Conservation (phyloP, 176 grass and related monocot species). For the Aegilops sharonensis region DNA sequence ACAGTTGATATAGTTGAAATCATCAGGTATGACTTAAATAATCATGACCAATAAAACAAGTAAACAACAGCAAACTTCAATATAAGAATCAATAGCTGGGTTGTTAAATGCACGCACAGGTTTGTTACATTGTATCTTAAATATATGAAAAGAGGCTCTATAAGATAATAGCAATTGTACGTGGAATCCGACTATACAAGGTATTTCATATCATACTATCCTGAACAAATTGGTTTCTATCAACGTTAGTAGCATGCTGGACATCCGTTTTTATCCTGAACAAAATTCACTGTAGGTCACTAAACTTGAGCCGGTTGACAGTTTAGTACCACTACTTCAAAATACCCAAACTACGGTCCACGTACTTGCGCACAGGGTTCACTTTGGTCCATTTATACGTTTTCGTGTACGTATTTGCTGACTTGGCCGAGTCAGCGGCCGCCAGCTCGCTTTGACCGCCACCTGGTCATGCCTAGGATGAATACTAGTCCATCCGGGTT, state of each 20-base stretch:
- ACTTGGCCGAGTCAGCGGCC: no score
- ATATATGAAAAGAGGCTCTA: neutral
- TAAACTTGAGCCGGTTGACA: no score
- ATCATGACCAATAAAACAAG: neutral
- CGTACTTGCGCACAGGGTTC: no score
- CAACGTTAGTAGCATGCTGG: slow-evolving; percentile 2
- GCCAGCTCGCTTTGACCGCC: no score
- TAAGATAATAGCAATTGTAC: neutral
- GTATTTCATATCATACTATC: neutral
- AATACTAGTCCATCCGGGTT: no score
- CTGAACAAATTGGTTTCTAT: neutral
- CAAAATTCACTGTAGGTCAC: no score
- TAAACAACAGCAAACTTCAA: neutral
- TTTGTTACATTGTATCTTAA: neutral
- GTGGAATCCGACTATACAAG: neutral
- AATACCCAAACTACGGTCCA: no score
- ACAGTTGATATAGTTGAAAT: neutral
- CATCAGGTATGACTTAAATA: slow-evolving; percentile 15
- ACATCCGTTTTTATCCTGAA: neutral
- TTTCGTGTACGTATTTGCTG: no score
- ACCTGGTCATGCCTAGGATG: no score
- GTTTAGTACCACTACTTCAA: no score
- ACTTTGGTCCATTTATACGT: no score
- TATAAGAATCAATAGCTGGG: neutral
- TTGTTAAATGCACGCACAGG: neutral